phyloP scores from a whole-genome alignment of 2,329 filamentous ascomycete species.

The Neocucurbitaria cava region DNA sequence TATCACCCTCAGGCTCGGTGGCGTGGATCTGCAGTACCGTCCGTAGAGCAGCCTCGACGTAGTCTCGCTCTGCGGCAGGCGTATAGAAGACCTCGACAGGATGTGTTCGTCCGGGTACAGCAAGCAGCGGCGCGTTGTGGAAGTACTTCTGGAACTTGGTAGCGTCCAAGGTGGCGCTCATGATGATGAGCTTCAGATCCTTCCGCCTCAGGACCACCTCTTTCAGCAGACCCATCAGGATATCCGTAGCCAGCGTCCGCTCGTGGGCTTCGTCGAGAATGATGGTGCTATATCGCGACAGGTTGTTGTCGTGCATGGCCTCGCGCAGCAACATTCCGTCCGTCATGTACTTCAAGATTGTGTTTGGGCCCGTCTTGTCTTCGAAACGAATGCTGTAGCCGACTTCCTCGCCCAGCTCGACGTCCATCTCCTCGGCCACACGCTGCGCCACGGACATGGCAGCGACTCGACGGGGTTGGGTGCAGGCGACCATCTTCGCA shows the following conservation, averaged over 20 bases:
- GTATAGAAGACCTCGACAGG: conserved; percentile 99
- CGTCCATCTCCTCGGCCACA: conserved; percentile 95
- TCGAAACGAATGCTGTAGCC: conserved; percentile 98
- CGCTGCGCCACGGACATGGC: conserved; percentile 98
- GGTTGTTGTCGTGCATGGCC: conserved; percentile 87
- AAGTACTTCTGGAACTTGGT: conserved; percentile 99
- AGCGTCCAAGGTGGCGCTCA: conserved; percentile 93
- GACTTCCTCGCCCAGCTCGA: conserved; percentile 86
- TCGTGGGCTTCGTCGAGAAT: conserved; percentile 99
- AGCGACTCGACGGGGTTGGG: conserved; percentile 94
- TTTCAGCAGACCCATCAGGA: conserved; percentile 91
- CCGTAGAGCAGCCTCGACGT: conserved; percentile 91
- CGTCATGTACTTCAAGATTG: conserved; percentile 99
- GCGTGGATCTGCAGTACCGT: conserved; percentile 98
- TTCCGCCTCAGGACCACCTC: conserved; percentile 86
- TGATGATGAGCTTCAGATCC: conserved; percentile 94
- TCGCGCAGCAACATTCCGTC: conserved; percentile 98
- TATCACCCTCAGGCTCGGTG: conserved; percentile 88
- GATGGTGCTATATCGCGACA: conserved; percentile 91
- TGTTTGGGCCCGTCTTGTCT: conserved; percentile 85
- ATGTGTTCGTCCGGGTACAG: conserved; percentile 92
- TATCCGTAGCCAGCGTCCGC: conserved; percentile 92
- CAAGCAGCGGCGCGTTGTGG: conserved; percentile 88
- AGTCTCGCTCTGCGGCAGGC: conserved; percentile 92
- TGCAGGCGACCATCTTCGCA: conserved; percentile 93